Percentiles rank a stretch among this genome's conserved stretches.
Evolutionary conservation across 495 filamentous ascomycete species (phyloP).

Genomic region (Penicillium bialowiezense): DNA sequence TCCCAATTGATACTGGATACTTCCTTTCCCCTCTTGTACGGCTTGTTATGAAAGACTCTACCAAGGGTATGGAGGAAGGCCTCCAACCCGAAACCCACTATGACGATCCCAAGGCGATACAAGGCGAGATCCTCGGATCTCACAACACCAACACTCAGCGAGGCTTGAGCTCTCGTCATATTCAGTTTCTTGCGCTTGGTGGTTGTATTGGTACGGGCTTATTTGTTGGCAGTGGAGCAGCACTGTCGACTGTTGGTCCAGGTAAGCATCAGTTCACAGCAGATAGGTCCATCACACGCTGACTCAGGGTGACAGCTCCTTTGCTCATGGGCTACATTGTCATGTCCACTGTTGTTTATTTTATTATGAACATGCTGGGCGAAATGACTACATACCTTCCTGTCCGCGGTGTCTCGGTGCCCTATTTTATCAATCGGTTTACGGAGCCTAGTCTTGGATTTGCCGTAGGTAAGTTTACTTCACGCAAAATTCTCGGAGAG

Average conservation of each 20-base stretch:
- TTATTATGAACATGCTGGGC: constrained; percentile 53
- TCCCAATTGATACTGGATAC: too few species aligned
- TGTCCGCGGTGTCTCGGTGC: constrained; percentile 66
- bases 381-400: constrained; percentile 77
- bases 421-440: constrained; percentile 69
- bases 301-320: constrained; percentile 50
- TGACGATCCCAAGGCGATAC: constrained; percentile 19
- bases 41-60: constrained; percentile 15
- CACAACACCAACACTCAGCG: constrained; percentile 21
- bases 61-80: constrained; percentile 22
- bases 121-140: constrained; percentile 14
- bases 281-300: neutral
- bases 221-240: constrained; percentile 67
- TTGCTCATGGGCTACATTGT: constrained; percentile 62
- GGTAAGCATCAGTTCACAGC: constrained; percentile 31
- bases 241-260: constrained; percentile 61
- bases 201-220: constrained; percentile 75
- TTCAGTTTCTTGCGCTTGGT: constrained; percentile 67
- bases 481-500: constrained; percentile 3
- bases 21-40: neutral
- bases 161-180: constrained; percentile 48
- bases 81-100: constrained; percentile 7
- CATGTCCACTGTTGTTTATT: constrained; percentile 52
- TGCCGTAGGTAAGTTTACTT: constrained; percentile 53
- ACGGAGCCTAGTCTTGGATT: constrained; percentile 69